Evolutionary conservation across 2,329 filamentous ascomycete species (phyloP).

Genomic region (Monilinia fructicola): DNA sequence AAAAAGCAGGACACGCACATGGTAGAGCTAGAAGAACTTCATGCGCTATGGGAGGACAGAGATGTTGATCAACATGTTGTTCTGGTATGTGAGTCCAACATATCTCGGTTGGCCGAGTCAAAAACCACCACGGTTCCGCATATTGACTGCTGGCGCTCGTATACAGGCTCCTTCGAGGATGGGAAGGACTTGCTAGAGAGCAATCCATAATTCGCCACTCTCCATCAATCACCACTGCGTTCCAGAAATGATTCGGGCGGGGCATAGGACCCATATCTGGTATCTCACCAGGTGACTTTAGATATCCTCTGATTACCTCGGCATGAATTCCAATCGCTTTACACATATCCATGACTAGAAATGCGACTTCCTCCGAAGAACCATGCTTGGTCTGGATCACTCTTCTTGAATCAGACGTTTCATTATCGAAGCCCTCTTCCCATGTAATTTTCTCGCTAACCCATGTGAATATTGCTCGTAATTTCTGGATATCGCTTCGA

Average conservation of each 20-base stretch:
- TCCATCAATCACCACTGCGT: slow-evolving; percentile 85
- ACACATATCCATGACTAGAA: slow-evolving; percentile 92
- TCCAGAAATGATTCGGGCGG: slow-evolving; percentile 97
- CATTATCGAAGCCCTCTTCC: slow-evolving; percentile 92
- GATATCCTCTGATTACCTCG: slow-evolving; percentile 83
- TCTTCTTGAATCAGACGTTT: slow-evolving; percentile 70
- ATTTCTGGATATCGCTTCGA: slow-evolving; percentile 85
- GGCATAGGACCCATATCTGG: slow-evolving; percentile 78
- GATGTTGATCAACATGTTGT: slow-evolving; percentile 83
- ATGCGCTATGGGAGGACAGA: slow-evolving; percentile 82
- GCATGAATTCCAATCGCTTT: slow-evolving; percentile 81
- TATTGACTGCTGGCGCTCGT: slow-evolving; percentile 67
- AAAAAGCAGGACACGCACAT: slow-evolving; percentile 82
- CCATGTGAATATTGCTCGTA: slow-evolving; percentile 97
- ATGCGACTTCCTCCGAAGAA: slow-evolving; percentile 85
- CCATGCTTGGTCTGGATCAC: slow-evolving; percentile 82
- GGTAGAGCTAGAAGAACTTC: slow-evolving; percentile 86
- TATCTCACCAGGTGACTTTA: slow-evolving; percentile 85
- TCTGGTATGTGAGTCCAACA: slow-evolving; percentile 96
- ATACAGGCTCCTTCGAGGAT: slow-evolving; percentile 76
- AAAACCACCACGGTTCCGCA: slow-evolving; percentile 91
- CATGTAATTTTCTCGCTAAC: slow-evolving; percentile 91
- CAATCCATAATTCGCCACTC: slow-evolving; percentile 98
- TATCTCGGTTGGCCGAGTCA: slow-evolving; percentile 81
- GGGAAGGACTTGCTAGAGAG: slow-evolving; percentile 85